A percentile compares a stretch with the other conserved stretches of the same genome.
Conservation (phyloP, 116 monocot genomes). For the Zostera marina region DNA sequence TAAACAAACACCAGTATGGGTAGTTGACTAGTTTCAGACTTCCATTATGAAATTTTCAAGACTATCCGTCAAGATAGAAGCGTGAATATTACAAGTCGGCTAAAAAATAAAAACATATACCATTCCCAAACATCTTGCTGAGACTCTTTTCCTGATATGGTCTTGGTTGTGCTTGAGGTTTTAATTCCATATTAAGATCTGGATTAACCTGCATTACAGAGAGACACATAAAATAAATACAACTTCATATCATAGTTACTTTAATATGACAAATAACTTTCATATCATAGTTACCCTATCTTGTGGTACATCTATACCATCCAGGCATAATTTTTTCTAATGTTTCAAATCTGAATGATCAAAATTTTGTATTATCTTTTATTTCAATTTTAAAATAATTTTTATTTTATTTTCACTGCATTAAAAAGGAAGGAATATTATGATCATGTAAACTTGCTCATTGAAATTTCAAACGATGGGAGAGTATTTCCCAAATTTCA, state of each 20-base stretch:
- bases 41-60: neutral
- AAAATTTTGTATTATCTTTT: neutral
- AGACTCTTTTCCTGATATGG: constrained; percentile 99
- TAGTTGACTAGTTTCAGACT: too few species aligned
- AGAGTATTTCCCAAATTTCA: neutral
- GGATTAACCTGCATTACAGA: constrained; percentile 63
- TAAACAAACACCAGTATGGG: too few species aligned
- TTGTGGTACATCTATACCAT: neutral
- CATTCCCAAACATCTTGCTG: constrained; percentile 99
- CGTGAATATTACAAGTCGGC: neutral
- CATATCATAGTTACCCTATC: neutral
- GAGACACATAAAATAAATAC: neutral
- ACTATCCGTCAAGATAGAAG: neutral
- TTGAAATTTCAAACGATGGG: neutral
- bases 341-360: neutral
- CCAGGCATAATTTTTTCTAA: neutral
- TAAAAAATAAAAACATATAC: constrained; percentile 20
- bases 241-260: neutral
- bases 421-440: neutral
- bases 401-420: neutral
- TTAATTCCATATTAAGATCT: constrained; percentile 90
- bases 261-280: neutral
- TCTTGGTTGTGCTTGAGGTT: constrained; percentile 93
- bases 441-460: too few species aligned
- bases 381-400: neutral